phyloP scores from a whole-genome alignment of 2,329 filamentous ascomycete genomes.

The Trichoderma citrinoviride region DNA sequence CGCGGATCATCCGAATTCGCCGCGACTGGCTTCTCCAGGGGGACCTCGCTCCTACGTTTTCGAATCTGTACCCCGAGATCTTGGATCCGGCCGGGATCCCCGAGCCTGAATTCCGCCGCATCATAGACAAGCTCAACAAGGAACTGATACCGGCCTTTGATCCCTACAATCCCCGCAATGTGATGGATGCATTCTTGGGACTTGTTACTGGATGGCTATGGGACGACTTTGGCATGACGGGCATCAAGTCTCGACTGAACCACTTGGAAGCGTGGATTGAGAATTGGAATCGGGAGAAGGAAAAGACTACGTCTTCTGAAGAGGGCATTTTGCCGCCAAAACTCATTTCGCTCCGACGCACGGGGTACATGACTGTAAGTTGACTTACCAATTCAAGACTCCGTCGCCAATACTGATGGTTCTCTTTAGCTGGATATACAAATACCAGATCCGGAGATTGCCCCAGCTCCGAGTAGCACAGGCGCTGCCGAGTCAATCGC shows the following conservation, averaged over 20 bases:
- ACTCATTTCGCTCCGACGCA: constrained; percentile 74
- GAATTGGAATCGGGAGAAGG: constrained; percentile 76
- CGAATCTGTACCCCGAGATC: constrained; percentile 94
- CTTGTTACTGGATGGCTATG: constrained; percentile 88
- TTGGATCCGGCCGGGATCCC: constrained; percentile 77
- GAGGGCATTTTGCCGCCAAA: constrained; percentile 58
- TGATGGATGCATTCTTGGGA: constrained; percentile 75
- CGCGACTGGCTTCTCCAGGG: constrained; percentile 89
- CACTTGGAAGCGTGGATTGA: constrained; percentile 79
- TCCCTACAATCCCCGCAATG: constrained; percentile 72
- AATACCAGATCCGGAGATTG: constrained; percentile 74
- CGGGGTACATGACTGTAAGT: constrained; percentile 80
- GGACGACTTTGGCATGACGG: constrained; percentile 82
- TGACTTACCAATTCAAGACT: background rate
- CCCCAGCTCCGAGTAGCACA: constrained; percentile 47
- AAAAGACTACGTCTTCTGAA: constrained; percentile 51
- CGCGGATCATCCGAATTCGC: constrained; percentile 85
- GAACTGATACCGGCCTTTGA: constrained; percentile 75
- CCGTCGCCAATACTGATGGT: background rate
- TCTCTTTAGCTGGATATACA: constrained; percentile 69
- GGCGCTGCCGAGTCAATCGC: constrained; percentile 39
- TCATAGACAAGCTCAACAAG: constrained; percentile 79
- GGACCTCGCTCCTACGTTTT: constrained; percentile 88
- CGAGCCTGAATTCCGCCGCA: constrained; percentile 79
- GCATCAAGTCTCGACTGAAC: constrained; percentile 67